phyloP scores from a whole-genome alignment of 1,284 basidiomycete species.

The Fistulinella staudtii region DNA sequence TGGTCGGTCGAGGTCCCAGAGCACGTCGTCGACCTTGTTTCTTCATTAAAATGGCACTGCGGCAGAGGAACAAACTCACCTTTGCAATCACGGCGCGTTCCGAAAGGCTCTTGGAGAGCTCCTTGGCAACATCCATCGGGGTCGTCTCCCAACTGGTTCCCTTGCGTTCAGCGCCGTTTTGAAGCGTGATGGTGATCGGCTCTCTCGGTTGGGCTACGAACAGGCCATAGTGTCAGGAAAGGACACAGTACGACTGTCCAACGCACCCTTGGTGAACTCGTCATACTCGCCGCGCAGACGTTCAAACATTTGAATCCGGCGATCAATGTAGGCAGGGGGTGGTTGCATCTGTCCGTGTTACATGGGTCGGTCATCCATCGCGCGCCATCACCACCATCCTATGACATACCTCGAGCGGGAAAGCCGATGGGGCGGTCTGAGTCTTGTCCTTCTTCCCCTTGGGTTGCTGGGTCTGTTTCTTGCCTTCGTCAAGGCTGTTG shows the following conservation, averaged over 20 bases:
- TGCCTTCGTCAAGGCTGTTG: conserved; percentile 30
- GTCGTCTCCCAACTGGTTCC: conserved; percentile 95
- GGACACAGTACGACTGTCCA: not conserved
- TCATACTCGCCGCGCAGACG: conserved; percentile 86
- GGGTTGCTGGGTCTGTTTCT: conserved; percentile 35
- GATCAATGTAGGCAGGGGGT: conserved; percentile 83
- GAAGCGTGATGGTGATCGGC: conserved; percentile 83
- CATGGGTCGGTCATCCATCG: not conserved
- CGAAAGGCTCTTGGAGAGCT: conserved; percentile 83
- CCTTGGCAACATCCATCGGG: conserved; percentile 88
- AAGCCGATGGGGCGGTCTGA: conserved; percentile 38
- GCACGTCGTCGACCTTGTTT: conserved; percentile 72
- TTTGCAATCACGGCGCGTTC: conserved; percentile 94
- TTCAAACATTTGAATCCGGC: conserved; percentile 89
- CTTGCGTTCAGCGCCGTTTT: conserved; percentile 81
- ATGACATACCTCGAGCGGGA: conserved; percentile 57
- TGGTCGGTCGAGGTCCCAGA: conserved; percentile 96
- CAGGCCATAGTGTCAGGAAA: not conserved
- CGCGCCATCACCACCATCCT: not conserved
- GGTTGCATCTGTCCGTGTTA: conserved; percentile 64
- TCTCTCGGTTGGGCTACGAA: conserved; percentile 83
- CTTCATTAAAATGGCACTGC: not conserved
- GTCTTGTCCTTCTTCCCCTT: conserved; percentile 53
- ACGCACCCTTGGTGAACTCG: conserved; percentile 70
- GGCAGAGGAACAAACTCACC: conserved; percentile 36